Evolutionary conservation across 1,284 basidiomycete species (phyloP).

Genomic region (Caloboletus firmus): DNA sequence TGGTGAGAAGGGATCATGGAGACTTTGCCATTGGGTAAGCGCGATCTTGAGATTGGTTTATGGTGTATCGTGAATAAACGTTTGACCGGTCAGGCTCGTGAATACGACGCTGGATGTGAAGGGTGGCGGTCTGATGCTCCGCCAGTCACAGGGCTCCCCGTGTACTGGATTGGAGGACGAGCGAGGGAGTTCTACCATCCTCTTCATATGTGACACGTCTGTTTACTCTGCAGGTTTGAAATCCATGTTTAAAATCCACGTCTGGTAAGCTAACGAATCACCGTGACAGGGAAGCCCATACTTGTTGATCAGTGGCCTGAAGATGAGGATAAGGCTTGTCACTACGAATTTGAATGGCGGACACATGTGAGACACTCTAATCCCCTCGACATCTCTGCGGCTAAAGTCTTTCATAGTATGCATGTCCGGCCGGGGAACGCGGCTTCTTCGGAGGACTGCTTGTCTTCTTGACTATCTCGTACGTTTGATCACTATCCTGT

Average conservation of each 20-base stretch:
- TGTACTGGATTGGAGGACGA: constrained; percentile 52
- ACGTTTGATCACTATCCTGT: constrained; percentile 26
- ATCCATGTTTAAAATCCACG: neutral
- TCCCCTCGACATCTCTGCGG: neutral
- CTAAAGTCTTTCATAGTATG: constrained; percentile 43
- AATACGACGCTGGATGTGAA: constrained; percentile 60
- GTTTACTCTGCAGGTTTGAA: constrained; percentile 49
- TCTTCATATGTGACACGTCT: constrained; percentile 65
- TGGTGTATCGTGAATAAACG: neutral
- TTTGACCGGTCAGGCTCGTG: constrained; percentile 42
- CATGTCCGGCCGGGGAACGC: constrained; percentile 61
- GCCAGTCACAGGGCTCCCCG: constrained; percentile 57
- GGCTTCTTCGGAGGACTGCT: constrained; percentile 53
- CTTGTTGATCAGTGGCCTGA: constrained; percentile 60
- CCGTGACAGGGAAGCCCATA: constrained; percentile 46
- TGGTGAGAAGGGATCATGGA: constrained; percentile 58
- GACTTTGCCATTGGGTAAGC: constrained; percentile 74
- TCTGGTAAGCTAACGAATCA: neutral
- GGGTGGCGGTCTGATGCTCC: constrained; percentile 47
- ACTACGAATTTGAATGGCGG: constrained; percentile 72
- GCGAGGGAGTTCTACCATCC: constrained; percentile 57
- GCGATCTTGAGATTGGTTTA: neutral
- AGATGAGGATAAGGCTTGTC: constrained; percentile 60
- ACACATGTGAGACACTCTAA: constrained; percentile 51
- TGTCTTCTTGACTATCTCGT: constrained; percentile 54